Conservation (phyloP, 805 yeast species). For the Kazachstania psychrophila region DNA sequence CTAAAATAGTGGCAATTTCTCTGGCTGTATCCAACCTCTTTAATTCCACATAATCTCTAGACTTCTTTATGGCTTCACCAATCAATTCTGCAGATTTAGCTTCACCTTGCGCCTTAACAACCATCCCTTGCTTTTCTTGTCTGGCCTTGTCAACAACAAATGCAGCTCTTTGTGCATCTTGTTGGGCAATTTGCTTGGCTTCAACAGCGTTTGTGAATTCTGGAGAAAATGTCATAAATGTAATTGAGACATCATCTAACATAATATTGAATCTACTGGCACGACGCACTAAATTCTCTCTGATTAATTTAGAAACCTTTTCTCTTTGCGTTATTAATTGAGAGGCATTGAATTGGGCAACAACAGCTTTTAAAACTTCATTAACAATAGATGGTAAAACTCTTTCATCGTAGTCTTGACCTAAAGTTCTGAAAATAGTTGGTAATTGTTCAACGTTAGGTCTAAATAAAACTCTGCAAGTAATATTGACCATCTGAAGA, state of each 20-base stretch:
- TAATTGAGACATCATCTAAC: slow-evolving; percentile 92
- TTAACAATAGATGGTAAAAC: slow-evolving; percentile 96
- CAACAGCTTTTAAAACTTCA: slow-evolving; percentile 92
- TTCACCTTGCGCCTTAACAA: slow-evolving; percentile 96
- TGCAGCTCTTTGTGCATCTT: slow-evolving; percentile 98
- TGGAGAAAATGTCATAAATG: slow-evolving; percentile 95
- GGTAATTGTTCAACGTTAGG: slow-evolving; percentile 78
- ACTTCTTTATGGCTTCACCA: slow-evolving; percentile 97
- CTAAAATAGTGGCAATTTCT: slow-evolving; percentile 81
- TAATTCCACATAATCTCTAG: slow-evolving; percentile 90
- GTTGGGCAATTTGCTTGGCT: slow-evolving; percentile 98
- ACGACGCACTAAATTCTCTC: slow-evolving; percentile 84
- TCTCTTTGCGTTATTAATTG: slow-evolving; percentile 99
- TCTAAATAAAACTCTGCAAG: slow-evolving; percentile 93
- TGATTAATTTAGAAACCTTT: slow-evolving; percentile 80
- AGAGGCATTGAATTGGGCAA: slow-evolving; percentile 97
- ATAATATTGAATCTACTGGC: slow-evolving; percentile 80
- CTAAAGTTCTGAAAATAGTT: slow-evolving; percentile 80
- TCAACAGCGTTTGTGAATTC: slow-evolving; percentile 97
- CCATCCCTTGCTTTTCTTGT: slow-evolving; percentile 95
- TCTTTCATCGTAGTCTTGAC: slow-evolving; percentile 91
- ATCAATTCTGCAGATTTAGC: slow-evolving; percentile 95
- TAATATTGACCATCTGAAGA: slow-evolving; percentile 96
- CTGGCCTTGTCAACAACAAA: slow-evolving; percentile 93
- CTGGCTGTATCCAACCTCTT: slow-evolving; percentile 95